Base-by-base conservation (phyloP, 495 filamentous ascomycete genomes). In the Podospora sp. region DNA sequence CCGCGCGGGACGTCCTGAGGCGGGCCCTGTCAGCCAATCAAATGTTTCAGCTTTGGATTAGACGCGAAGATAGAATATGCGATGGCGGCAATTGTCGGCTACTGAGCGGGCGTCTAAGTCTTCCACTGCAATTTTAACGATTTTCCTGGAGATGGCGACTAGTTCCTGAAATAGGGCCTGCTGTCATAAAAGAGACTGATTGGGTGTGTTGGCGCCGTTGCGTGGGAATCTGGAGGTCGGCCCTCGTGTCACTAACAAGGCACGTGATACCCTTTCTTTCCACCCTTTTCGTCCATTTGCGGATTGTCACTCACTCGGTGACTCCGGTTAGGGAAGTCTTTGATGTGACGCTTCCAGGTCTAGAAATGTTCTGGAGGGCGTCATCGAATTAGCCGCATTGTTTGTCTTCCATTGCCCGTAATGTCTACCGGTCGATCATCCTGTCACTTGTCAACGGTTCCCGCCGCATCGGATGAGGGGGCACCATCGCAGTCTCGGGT, bases 11-110 rank as follows among this genome's bases (percentile, higher is more conserved):
- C 50, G 63, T 50, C 14, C 14, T 14, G 62, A 69, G 64, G 67
- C 71, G 61, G n/a, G 66, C 35, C 33, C 9, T 62, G 12, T 21
- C 57, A 50, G 25, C 71, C 67, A 73, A 73, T 72, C 61, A 66
- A 62, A 51, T 40, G 56, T 66, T 69, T 71, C 65, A 68, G 58
- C 68, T 71, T 62, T 27, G 59, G 9, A 50, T 56, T 55, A 61
- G 55, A 52, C 67, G 53, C 65, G 59, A 60, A 12, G 65, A 29
- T 36, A 9, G 27, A 22, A 26, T 20, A 21, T 14, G 62, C 50
- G 16, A 35, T 53, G 20, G 20, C 24, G 20, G 21, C 24, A 62
- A 16, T 22, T 21, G 22, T 20, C 18, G 16, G 40, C 62, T 11
- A 22, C 22, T 62, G 18, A 12, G 6, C 60, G 20, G 21, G 60